Base-by-base conservation (phyloP, 1,284 basidiomycete species). In the Phlebopus sp. region DNA sequence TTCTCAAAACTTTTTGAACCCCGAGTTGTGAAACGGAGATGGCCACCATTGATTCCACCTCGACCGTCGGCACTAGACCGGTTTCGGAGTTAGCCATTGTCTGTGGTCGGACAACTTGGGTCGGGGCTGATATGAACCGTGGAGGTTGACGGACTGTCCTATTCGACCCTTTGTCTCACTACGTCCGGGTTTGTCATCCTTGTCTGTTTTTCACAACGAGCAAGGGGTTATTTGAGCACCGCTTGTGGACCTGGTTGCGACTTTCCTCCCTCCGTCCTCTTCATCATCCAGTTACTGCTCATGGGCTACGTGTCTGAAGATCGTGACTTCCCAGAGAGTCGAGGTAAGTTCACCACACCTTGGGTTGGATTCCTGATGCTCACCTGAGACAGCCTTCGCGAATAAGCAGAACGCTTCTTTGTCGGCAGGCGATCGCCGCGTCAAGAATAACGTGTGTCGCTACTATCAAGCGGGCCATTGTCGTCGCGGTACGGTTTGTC, bases 81-180 rank as follows among this genome's bases (percentile, higher is more conserved):
- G 66, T 64, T 67, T 68, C 66, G 62, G 66, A 66, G 55, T 53
- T 64, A 55, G 40, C 42, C 66, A 62, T 64, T 61, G 67, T 60
- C 52, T 38, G 30, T 51, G 60, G 50, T 53, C 46, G 47, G 52
- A 38, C 49, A n/a, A 44, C 44, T 49, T 52, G 49, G n/a, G 37
- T 45, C 42, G 47, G 29, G 36, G 41, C 15, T 46, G 49, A 64
- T 59, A 56, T 59, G 52, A 54, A 53, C 52, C 51, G 44, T 52
- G 51, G 40, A 38, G 38, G 25, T 44, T 46, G 34, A 21, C 42
- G 31, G 19, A 42, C 29, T 42, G 7, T 44, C 43, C 48, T 42
- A 13, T 43, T 34, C 50, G 18, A 14, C 13, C 19, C 38, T 37
- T 64, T 67, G 61, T 63, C 58, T 67, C 60, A 63, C 51, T 38